Percentiles rank a stretch among this genome's conserved stretches.
phyloP scores from a whole-genome alignment of 2,329 filamentous ascomycete genomes.

The Penicillium occitanis region DNA sequence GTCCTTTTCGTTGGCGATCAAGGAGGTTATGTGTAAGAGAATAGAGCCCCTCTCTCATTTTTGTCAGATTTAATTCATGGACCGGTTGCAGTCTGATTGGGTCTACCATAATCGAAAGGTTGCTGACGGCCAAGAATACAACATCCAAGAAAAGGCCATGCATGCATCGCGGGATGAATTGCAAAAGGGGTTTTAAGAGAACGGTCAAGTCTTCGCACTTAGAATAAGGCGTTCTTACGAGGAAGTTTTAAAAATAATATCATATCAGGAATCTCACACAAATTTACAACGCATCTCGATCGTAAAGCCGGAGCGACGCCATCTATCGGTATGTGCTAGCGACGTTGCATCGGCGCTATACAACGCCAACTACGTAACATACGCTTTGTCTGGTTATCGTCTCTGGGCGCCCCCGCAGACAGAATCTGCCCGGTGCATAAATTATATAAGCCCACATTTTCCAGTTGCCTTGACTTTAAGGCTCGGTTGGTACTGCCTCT shows the following conservation, averaged over 20 bases:
- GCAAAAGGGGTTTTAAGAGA: background rate
- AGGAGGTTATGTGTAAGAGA: background rate
- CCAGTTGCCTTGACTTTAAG: background rate
- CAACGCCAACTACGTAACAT: background rate
- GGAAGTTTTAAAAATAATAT: background rate
- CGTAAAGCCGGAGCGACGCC: background rate
- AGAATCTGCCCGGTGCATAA: background rate
- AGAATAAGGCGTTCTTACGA: background rate
- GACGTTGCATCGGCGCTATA: background rate
- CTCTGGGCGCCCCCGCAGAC: background rate
- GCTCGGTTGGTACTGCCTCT: background rate
- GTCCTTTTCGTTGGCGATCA: background rate
- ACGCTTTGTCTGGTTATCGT: background rate
- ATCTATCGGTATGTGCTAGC: background rate
- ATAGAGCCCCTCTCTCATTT: background rate
- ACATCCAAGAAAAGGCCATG: background rate
- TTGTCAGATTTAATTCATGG: background rate
- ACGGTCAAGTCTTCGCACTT: background rate
- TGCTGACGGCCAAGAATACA: background rate
- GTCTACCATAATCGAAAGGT: background rate
- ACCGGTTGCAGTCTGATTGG: background rate
- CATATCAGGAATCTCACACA: background rate
- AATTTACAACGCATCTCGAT: background rate
- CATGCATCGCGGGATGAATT: background rate
- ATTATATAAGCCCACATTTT: background rate